Evolutionary conservation across 345 rosid genomes (phyloP).

Genomic region (Eucalyptus regnans): DNA sequence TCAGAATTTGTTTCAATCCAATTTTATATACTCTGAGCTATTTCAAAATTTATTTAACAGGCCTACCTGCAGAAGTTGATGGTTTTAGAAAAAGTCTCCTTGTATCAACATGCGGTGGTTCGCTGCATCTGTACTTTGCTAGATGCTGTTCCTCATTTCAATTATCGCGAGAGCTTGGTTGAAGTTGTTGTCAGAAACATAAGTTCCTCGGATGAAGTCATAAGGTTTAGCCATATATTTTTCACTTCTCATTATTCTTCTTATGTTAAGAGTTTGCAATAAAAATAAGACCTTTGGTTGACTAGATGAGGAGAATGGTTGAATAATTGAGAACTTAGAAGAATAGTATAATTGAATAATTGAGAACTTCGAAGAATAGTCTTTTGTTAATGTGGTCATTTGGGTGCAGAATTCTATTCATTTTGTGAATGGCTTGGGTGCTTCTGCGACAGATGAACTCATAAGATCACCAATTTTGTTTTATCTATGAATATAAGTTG

Average conservation of each 20-base stretch:
- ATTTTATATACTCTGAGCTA: not conserved
- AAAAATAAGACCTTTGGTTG: not conserved
- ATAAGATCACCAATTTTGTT: not conserved
- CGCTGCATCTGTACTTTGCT: constrained; percentile 75
- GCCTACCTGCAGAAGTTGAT: constrained; percentile 66
- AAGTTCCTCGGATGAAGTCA: constrained; percentile 70
- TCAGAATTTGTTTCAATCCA: not conserved
- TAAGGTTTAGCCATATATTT: constrained; percentile 38
- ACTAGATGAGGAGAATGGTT: not conserved
- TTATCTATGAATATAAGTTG: not conserved
- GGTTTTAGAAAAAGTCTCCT: constrained; percentile 35
- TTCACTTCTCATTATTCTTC: not conserved
- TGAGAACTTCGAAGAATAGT: not conserved
- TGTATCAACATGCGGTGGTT: constrained; percentile 51
- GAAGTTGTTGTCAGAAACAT: constrained; percentile 56
- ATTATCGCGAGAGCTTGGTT: constrained; percentile 66
- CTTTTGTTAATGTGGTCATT: not conserved
- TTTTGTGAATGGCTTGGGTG: not conserved
- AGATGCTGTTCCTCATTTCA: constrained; percentile 87
- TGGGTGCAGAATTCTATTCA: not conserved
- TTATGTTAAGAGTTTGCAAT: not conserved
- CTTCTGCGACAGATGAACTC: not conserved
- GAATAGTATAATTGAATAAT: not conserved
- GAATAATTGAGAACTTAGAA: not conserved
- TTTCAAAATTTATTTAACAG: constrained; percentile 18